Evolutionary conservation across 177 flowering plant genomes (phyloP).

Genomic region (Vitis hybrid): DNA sequence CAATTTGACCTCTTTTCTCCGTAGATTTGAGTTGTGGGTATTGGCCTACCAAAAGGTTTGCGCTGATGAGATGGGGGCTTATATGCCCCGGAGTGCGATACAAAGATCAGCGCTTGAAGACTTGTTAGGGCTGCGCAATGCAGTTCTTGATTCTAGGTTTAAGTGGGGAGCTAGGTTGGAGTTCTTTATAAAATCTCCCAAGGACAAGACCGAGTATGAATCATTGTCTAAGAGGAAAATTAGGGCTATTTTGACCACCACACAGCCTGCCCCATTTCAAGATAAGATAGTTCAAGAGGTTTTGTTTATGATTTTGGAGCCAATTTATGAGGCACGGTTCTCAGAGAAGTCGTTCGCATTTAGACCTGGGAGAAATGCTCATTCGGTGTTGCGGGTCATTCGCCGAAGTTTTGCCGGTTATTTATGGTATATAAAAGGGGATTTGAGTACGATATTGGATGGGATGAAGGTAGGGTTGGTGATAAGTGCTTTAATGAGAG

Average conservation of each 20-base stretch:
- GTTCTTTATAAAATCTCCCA: conserved; percentile 77
- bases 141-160: conserved; percentile 85
- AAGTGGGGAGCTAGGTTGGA: conserved; percentile 89
- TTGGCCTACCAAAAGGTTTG: conserved; percentile 89
- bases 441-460: conserved; percentile 84
- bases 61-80: conserved; percentile 80
- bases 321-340: conserved; percentile 81
- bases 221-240: conserved; percentile 86
- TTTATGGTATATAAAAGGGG: conserved; percentile 91
- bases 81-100: conserved; percentile 71
- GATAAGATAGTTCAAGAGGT: conserved; percentile 95
- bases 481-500: conserved; percentile 79
- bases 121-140: conserved; percentile 73
- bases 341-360: conserved; percentile 85
- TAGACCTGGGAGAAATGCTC: conserved; percentile 90
- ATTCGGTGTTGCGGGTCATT: conserved; percentile 76
- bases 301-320: conserved; percentile 86
- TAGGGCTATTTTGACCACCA: conserved; percentile 71
- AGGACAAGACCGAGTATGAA: conserved; percentile 73
- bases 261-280: conserved; percentile 80
- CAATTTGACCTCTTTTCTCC: conserved; percentile 58
- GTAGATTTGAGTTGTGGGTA: conserved; percentile 87
- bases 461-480: conserved; percentile 92
- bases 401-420: conserved; percentile 89
- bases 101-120: conserved; percentile 75